These are phyloP conservation scores for Botrytis pseudocinerea DNA, from an alignment of 2,329 filamentous ascomycete species.

Conservation along the genomic window DNA sequence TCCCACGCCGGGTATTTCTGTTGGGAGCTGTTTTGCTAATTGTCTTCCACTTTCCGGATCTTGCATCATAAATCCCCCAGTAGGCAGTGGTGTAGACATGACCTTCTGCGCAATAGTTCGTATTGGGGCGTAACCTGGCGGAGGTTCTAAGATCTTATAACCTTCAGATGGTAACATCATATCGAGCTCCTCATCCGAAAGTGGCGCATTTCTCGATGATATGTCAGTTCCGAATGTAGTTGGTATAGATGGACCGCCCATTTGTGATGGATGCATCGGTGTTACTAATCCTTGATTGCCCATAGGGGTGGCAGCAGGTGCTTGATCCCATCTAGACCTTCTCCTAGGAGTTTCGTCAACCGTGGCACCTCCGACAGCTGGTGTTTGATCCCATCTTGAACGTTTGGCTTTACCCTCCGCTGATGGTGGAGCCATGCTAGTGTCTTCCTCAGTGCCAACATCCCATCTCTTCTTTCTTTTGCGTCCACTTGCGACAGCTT, in stretches of 20 bases:
- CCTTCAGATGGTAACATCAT: constrained; percentile 87
- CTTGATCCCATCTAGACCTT: constrained; percentile 90
- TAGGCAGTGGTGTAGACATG: constrained; percentile 70
- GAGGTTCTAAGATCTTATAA: constrained; percentile 88
- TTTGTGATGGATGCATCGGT: constrained; percentile 71
- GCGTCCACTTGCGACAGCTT: constrained; percentile 61
- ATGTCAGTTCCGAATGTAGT: constrained; percentile 80
- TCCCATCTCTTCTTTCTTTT: constrained; percentile 98
- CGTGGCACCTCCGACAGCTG: constrained; percentile 53
- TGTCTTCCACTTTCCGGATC: constrained; percentile 82
- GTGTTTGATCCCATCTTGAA: constrained; percentile 86
- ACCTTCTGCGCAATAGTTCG: constrained; percentile 75
- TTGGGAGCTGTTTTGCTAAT: constrained; percentile 87
- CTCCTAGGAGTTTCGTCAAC: constrained; percentile 66
- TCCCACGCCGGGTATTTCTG: constrained; percentile 92
- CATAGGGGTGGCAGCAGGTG: constrained; percentile 76
- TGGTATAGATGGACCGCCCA: constrained; percentile 51
- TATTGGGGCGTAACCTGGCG: constrained; percentile 86
- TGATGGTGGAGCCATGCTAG: constrained; percentile 49
- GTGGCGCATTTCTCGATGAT: constrained; percentile 72
- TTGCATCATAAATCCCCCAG: constrained; percentile 93
- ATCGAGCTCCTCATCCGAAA: constrained; percentile 94
- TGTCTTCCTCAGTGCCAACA: constrained; percentile 60
- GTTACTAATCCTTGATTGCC: constrained; percentile 74
- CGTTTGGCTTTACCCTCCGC: constrained; percentile 61